phyloP scores from a whole-genome alignment of 371 early-diverging fungal species.

The Hamiltosporidium tvaerminnensis region DNA sequence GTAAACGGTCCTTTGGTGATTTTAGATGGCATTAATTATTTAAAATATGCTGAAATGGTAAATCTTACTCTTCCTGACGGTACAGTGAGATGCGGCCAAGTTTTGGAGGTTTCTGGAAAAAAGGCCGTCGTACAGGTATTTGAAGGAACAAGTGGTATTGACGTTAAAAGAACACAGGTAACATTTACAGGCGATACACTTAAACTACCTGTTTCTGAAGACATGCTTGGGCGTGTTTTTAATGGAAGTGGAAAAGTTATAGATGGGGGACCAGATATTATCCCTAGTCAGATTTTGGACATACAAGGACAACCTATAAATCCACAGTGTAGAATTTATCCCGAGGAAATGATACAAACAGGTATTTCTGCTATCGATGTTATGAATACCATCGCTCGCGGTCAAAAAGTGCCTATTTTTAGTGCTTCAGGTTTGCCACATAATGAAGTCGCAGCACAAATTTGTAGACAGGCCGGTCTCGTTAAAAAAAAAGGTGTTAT shows the following conservation, averaged over 20 bases:
- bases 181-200: slow-evolving; percentile 90
- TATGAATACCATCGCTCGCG: slow-evolving; percentile 99
- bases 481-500: slow-evolving; percentile 87
- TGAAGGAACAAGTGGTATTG: slow-evolving; percentile 94
- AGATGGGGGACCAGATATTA: slow-evolving; percentile 92
- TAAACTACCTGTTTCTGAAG: slow-evolving; percentile 91
- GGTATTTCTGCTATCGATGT: slow-evolving; percentile 98
- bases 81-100: slow-evolving; percentile 81
- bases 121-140: slow-evolving; percentile 96
- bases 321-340: slow-evolving; percentile 93
- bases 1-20: slow-evolving; percentile 98
- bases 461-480: slow-evolving; percentile 96
- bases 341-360: slow-evolving; percentile 99
- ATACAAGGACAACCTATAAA: slow-evolving; percentile 92
- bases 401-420: slow-evolving; percentile 99
- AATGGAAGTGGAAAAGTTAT: slow-evolving; percentile 97
- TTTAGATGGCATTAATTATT: slow-evolving; percentile 89
- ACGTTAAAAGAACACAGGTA: slow-evolving; percentile 81
- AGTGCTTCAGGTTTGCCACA: slow-evolving; percentile 97
- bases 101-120: slow-evolving; percentile 90
- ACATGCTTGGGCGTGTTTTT: slow-evolving; percentile 95
- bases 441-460: slow-evolving; percentile 99
- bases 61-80: slow-evolving; percentile 89
- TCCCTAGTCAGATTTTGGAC: slow-evolving; percentile 92
- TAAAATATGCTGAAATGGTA: slow-evolving; percentile 94